Conservation (phyloP, 192 early-diverging fungal species). For the Martensiomyces pterosporus region DNA sequence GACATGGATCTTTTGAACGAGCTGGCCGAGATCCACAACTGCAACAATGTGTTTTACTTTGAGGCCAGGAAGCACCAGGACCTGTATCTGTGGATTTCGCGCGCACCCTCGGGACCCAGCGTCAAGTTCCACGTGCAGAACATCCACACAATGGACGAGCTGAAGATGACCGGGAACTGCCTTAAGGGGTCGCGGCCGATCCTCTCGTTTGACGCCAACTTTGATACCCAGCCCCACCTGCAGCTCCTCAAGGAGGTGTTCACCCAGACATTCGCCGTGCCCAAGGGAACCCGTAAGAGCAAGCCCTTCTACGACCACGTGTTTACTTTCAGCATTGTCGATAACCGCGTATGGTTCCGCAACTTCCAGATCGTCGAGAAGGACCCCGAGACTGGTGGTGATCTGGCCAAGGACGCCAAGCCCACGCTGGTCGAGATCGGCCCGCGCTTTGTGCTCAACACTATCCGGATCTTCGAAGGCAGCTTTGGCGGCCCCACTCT, state of each 20-base stretch:
- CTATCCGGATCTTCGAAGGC: slow-evolving; percentile 93
- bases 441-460: slow-evolving; percentile 90
- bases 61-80: slow-evolving; percentile 90
- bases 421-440: slow-evolving; percentile 91
- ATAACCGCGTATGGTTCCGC: slow-evolving; percentile 90
- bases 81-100: slow-evolving; percentile 92
- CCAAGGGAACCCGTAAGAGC: slow-evolving; percentile 78
- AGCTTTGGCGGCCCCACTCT: slow-evolving; percentile 89
- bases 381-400: slow-evolving; percentile 54
- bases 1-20: slow-evolving; percentile 89
- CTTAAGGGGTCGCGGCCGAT: slow-evolving; percentile 94
- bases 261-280: slow-evolving; percentile 85
- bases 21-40: slow-evolving; percentile 92
- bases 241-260: slow-evolving; percentile 92
- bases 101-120: slow-evolving; percentile 91
- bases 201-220: slow-evolving; percentile 90
- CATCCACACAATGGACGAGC: slow-evolving; percentile 98
- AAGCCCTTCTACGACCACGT: slow-evolving; percentile 99
- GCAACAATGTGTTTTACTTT: slow-evolving; percentile 97
- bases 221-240: slow-evolving; percentile 83
- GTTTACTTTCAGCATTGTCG: slow-evolving; percentile 79
- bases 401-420: slow-evolving; percentile 58
- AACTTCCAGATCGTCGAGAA: slow-evolving; percentile 92
- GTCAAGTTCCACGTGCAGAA: slow-evolving; percentile 95
- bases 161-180: slow-evolving; percentile 98